Evolutionary conservation across 2,329 filamentous ascomycete species (phyloP).

Genomic region (Colletotrichum liaoningense): DNA sequence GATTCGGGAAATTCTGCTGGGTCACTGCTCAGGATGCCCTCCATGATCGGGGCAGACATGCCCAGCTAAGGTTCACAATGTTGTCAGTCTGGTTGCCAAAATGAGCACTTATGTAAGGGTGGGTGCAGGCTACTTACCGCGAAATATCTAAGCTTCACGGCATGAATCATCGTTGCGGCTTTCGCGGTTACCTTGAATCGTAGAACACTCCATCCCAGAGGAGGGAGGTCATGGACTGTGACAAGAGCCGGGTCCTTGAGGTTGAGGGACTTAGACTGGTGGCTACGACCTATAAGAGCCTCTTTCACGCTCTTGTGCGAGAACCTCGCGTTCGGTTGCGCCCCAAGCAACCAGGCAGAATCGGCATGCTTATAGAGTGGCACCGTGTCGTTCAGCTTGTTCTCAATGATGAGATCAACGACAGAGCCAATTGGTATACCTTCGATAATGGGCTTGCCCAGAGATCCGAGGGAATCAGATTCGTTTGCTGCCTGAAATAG

Average conservation of each 20-base stretch:
- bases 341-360: conserved; percentile 38
- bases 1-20: conserved; percentile 5
- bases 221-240: conserved; percentile 22
- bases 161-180: conserved; percentile 32
- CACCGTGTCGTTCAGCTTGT: conserved; percentile 23
- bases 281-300: background rate
- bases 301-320: conserved; percentile 18
- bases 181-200: conserved; percentile 22
- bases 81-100: background rate
- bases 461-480: background rate
- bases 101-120: fast-evolving
- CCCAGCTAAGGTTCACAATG: conserved; percentile 1
- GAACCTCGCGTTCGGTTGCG: conserved; percentile 13
- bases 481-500: conserved; percentile 31
- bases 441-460: conserved; percentile 20
- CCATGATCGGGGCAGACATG: conserved; percentile 30
- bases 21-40: conserved; percentile 15
- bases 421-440: conserved; percentile 30
- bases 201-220: conserved; percentile 23
- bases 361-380: conserved; percentile 40
- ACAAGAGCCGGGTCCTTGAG: conserved; percentile 9
- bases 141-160: conserved; percentile 30
- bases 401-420: conserved; percentile 33
- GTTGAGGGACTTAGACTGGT: background rate
- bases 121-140: conserved; percentile 2